Conservation (phyloP, 345 rosid species). For the Cardamine chenopodiifolia region DNA sequence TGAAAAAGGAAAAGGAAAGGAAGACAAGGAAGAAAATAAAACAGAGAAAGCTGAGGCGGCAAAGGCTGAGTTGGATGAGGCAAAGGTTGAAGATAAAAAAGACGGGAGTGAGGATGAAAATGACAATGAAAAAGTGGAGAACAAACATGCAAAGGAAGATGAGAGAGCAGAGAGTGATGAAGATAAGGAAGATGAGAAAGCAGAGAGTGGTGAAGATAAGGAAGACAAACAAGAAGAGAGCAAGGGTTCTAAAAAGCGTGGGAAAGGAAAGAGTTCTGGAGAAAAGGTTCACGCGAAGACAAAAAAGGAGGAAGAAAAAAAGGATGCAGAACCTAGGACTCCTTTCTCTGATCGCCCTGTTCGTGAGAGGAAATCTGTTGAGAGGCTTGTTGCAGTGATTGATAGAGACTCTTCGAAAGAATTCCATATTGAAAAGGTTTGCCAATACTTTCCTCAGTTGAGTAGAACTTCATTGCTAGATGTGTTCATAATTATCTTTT, state of each 20-base stretch:
- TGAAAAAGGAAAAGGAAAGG: slow-evolving; percentile 32
- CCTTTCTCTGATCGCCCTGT: slow-evolving; percentile 81
- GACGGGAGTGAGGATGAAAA: slow-evolving; percentile 32
- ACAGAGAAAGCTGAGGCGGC: slow-evolving; percentile 30
- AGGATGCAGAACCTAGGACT: slow-evolving; percentile 61
- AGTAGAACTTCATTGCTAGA: slow-evolving; percentile 12
- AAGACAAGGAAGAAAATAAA: slow-evolving; percentile 10
- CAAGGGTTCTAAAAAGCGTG: slow-evolving; percentile 52
- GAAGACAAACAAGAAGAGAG: slow-evolving; percentile 42
- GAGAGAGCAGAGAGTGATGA: slow-evolving; percentile 21
- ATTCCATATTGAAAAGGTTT: slow-evolving; percentile 80
- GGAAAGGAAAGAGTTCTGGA: slow-evolving; percentile 46
- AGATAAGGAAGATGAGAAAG: slow-evolving; percentile 33
- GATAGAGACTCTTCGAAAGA: slow-evolving; percentile 78
- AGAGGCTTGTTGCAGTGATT: slow-evolving; percentile 82
- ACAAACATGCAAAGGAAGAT: slow-evolving; percentile 22
- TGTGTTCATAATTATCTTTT: slow-evolving; percentile 24
- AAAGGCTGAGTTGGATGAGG: slow-evolving; percentile 12
- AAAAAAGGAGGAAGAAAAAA: slow-evolving; percentile 48
- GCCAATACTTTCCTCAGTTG: slow-evolving; percentile 21
- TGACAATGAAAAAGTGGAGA: slow-evolving; percentile 32
- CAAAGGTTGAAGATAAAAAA: slow-evolving; percentile 22
- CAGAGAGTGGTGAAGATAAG: slow-evolving; percentile 35
- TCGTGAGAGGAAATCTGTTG: slow-evolving; percentile 94
- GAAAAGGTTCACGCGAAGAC: slow-evolving; percentile 51